phyloP scores from a whole-genome alignment of 306 rosid genomes.

The Erythrophleum fordii region DNA sequence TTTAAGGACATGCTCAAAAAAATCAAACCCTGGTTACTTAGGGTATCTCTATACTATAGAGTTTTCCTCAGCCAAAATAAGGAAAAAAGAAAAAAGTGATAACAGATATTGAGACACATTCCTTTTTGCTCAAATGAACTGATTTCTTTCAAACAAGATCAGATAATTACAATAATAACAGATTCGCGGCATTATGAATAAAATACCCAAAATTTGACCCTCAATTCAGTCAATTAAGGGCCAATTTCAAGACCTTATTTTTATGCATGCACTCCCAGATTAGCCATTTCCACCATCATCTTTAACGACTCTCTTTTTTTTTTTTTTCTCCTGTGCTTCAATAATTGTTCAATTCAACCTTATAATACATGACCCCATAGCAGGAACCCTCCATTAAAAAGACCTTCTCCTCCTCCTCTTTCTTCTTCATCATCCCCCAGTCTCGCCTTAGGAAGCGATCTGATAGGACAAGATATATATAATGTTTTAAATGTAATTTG shows the following conservation, averaged over 20 bases:
- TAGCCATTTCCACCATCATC: constrained; percentile 1
- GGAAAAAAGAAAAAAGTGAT: not conserved
- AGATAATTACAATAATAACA: constrained; percentile 31
- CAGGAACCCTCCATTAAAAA: not conserved
- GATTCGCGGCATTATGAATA: not conserved
- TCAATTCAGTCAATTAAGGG: not conserved
- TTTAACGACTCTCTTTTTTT: not conserved
- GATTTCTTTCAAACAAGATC: constrained; percentile 9
- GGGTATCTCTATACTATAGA: not conserved
- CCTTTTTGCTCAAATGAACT: constrained; percentile 20
- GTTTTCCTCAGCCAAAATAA: not conserved
- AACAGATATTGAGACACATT: not conserved
- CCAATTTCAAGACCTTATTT: constrained; percentile 16
- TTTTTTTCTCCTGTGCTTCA: constrained; percentile 7
- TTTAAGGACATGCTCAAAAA: not conserved
- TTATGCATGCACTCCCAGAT: not conserved
- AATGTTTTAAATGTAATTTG: not conserved
- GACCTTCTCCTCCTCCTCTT: not conserved
- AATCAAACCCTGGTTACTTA: not conserved
- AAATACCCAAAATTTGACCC: constrained; percentile 17
- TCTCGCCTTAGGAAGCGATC: not conserved
- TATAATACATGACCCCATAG: not conserved
- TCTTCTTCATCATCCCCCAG: not conserved
- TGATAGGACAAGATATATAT: not conserved
- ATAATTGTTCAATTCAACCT: constrained; percentile 9